phyloP scores from a whole-genome alignment of 139 green algal species.

The Chlorella sorokiniana region DNA sequence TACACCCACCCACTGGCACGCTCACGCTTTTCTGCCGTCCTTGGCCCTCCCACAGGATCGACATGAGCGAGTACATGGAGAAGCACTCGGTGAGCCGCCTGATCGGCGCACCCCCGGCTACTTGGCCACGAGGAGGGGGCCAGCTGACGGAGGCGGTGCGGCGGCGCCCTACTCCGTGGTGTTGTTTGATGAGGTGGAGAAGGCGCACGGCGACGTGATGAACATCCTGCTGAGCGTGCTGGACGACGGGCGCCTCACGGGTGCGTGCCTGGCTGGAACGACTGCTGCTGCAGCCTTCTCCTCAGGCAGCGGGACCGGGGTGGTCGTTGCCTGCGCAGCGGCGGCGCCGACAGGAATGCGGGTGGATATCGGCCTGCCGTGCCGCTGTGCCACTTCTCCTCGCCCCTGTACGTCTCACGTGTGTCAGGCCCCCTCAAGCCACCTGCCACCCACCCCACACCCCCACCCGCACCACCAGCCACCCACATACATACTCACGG shows the following conservation, averaged over 20 bases:
- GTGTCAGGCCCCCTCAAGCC: too few relatives aligned
- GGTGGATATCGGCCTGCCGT: too few relatives aligned
- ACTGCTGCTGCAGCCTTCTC: not conserved
- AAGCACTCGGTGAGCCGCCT: slow-evolving; percentile 78
- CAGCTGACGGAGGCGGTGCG: slow-evolving; percentile 87
- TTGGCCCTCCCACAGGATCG: slow-evolving; percentile 44
- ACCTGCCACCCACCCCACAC: too few relatives aligned
- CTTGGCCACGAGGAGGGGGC: slow-evolving; percentile 79
- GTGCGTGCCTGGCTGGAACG: not conserved
- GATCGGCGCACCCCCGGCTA: slow-evolving; percentile 86
- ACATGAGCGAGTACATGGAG: slow-evolving; percentile 87
- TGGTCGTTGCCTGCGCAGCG: too few relatives aligned
- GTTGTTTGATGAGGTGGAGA: slow-evolving; percentile 89
- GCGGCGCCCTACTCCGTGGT: slow-evolving; percentile 76
- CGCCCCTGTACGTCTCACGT: too few relatives aligned
- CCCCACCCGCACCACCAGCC: too few relatives aligned
- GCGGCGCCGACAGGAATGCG: too few relatives aligned
- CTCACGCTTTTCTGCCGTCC: not conserved
- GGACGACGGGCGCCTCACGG: slow-evolving; percentile 84
- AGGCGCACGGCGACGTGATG: slow-evolving; percentile 70
- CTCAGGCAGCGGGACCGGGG: too few relatives aligned
- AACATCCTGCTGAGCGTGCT: slow-evolving; percentile 92
- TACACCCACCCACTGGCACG: too few relatives aligned
- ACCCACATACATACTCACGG: not conserved
- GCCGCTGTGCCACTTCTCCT: not conserved